These are phyloP conservation scores for Dipteronia sinensis DNA, from an alignment of 345 rosid genomes.

Conservation along the genomic window DNA sequence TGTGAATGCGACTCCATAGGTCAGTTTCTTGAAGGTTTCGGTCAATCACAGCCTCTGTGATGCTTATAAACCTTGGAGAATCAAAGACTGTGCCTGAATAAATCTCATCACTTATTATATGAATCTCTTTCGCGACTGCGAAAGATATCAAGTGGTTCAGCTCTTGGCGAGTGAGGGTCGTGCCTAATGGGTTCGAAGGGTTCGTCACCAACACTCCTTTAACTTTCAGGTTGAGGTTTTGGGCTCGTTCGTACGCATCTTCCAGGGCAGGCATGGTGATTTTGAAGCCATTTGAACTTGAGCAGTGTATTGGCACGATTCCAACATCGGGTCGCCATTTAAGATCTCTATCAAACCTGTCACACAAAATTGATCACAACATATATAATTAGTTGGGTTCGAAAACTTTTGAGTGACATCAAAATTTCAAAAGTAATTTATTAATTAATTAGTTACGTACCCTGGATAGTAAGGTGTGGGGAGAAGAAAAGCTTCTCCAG, in stretches of 20 bases:
- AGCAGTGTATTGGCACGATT: slow-evolving; percentile 60
- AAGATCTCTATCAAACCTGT: slow-evolving; percentile 82
- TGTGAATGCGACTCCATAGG: slow-evolving; percentile 54
- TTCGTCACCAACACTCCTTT: slow-evolving; percentile 79
- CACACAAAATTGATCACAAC: background rate
- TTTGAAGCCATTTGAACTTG: slow-evolving; percentile 56
- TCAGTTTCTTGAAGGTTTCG: slow-evolving; percentile 33
- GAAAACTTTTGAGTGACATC: background rate
- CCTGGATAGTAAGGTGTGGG: slow-evolving; percentile 95
- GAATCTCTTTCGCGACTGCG: slow-evolving; percentile 45
- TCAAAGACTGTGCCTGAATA: slow-evolving; percentile 74
- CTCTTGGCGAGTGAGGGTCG: slow-evolving; percentile 59
- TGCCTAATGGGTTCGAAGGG: slow-evolving; percentile 92
- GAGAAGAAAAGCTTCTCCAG: slow-evolving; percentile 87
- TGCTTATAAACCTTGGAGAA: slow-evolving; percentile 57
- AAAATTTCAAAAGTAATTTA: background rate
- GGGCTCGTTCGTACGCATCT: slow-evolving; percentile 62
- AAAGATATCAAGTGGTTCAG: slow-evolving; percentile 58
- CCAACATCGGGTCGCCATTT: slow-evolving; percentile 75
- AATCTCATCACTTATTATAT: slow-evolving; percentile 81
- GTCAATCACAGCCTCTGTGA: slow-evolving; percentile 48
- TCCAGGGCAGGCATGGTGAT: slow-evolving; percentile 61
- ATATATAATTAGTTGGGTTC: background rate
- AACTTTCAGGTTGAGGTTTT: slow-evolving; percentile 50
- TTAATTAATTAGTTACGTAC: slow-evolving; percentile 27